Conservation (phyloP, 768 basidiomycete genomes). For the Peribolospora baueri region DNA sequence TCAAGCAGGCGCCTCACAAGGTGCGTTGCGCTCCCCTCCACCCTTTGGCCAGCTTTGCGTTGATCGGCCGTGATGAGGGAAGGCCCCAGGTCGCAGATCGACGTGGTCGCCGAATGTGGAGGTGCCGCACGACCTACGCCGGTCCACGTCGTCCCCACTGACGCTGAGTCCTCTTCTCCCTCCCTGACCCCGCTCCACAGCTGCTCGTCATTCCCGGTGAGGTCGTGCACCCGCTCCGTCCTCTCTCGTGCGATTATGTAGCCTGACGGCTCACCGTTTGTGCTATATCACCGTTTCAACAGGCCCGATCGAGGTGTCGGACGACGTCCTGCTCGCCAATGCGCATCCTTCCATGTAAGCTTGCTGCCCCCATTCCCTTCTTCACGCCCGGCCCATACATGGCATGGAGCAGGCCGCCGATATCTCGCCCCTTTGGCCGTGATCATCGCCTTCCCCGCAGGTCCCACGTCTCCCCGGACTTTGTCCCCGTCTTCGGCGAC, state of each 20-base stretch:
- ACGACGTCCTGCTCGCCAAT: conserved; percentile 72
- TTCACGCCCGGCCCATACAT: conserved; percentile 1
- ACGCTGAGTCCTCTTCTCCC: too few species aligned
- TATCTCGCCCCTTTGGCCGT: conserved; percentile 3
- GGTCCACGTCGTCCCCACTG: too few species aligned
- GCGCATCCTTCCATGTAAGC: conserved; percentile 51
- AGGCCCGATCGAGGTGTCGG: conserved; percentile 36
- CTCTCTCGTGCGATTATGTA: too few species aligned
- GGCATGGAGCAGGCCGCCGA: background rate
- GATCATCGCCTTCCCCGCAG: conserved; percentile 9
- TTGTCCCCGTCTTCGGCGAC: conserved; percentile 54
- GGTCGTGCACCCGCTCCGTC: conserved; percentile 4
- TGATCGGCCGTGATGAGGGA: too few species aligned
- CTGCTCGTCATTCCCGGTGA: conserved; percentile 14
- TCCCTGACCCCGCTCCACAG: background rate
- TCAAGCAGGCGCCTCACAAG: conserved; percentile 8
- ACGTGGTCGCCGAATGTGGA: too few species aligned
- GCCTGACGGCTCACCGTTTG: background rate
- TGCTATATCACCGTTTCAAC: background rate
- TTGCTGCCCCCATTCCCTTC: background rate
- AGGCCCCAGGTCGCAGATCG: too few species aligned
- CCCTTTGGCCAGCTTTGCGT: too few species aligned
- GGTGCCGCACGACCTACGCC: too few species aligned
- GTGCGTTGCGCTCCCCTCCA: too few species aligned
- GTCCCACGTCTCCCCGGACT: conserved; percentile 69